A percentile compares a stretch with the other conserved stretches of the same genome.
Evolutionary conservation across 75 land plant genomes (phyloP).

Genomic region (Selaginella moellendorffii): DNA sequence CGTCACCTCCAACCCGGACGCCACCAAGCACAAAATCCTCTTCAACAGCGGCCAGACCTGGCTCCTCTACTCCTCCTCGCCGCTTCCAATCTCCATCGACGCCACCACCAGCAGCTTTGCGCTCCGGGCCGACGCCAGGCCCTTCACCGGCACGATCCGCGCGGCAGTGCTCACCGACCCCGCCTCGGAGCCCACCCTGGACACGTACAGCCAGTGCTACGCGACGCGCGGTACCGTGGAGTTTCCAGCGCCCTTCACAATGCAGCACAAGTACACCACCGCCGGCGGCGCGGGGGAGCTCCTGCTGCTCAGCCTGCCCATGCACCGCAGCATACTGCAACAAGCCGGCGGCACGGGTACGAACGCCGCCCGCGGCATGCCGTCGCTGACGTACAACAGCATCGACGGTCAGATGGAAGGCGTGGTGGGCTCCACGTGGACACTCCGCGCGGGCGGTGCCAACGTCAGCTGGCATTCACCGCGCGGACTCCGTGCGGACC

Average conservation of each 20-base stretch:
- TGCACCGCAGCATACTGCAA: background rate
- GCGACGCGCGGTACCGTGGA: background rate
- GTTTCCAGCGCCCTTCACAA: background rate
- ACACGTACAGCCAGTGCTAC: background rate
- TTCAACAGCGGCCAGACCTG: background rate
- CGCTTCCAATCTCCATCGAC: background rate
- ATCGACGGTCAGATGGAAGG: slow-evolving; percentile 1
- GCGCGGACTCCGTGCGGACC: background rate
- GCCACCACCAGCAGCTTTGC: background rate
- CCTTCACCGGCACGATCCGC: background rate
- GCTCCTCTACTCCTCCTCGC: background rate
- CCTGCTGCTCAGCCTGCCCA: background rate
- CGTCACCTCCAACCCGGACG: background rate
- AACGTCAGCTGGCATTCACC: background rate
- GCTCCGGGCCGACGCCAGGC: too few species aligned
- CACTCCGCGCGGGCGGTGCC: background rate
- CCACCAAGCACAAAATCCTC: background rate
- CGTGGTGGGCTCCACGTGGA: background rate
- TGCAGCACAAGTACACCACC: background rate
- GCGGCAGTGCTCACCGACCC: background rate
- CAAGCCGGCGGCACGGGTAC: background rate
- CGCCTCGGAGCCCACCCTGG: slow-evolving; percentile 2
- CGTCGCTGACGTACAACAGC: background rate
- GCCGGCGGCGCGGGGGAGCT: background rate
- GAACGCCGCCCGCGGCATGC: background rate